Evolutionary conservation across 2,329 filamentous ascomycete species (phyloP), one percentile per base, ranked within the genome.

Genomic region (Colletotrichum paranaense): DNA sequence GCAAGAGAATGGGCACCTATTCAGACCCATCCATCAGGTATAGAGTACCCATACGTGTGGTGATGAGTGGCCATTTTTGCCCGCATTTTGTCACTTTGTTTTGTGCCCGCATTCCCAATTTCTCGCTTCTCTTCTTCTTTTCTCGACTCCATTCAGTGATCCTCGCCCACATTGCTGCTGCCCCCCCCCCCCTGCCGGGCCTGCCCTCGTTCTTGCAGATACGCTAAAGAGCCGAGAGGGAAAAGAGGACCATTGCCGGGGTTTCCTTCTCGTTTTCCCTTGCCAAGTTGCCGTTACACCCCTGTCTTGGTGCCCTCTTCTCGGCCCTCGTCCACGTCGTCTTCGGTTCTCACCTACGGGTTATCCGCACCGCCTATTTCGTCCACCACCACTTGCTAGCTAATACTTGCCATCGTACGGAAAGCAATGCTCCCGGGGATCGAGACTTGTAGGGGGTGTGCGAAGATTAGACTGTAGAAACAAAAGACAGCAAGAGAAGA

Each of bases 41-140:
- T 42, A 35, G 32, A 35, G 11, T 35, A 35, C 32, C 38, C 38
- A 1, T 19, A 59, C 69, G 22, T 46, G 62, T 63, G 52, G 52
- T 53, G 58, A 32, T n/a, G 26, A 22, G 30, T 55, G 49, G 35
- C 58, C 6, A 38, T 52, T 63, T 46, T 30, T 30, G 6, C 35
- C 56, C 22, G 42, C 26, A 38, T 59, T 72, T 64, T 59, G 30
- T 42, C 59, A 16, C 30, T 38, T 62, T 42, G 62, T 69, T 49
- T 59, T 62, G 60, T 70, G 67, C 35, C 55, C 67, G 60, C 65
- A 65, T 73, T 62, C 42, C 55, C 70, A 57, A 62, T 70, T 57
- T 57, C 60, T 70, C 46, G 56, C 55, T 63, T 72, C 19, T 32
- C 60, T 26, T 46, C 55, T 32, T 32, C 55, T 22, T 69, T 58